Evolutionary conservation across 331 rosid species (phyloP).

Genomic region (Malus hybrid): DNA sequence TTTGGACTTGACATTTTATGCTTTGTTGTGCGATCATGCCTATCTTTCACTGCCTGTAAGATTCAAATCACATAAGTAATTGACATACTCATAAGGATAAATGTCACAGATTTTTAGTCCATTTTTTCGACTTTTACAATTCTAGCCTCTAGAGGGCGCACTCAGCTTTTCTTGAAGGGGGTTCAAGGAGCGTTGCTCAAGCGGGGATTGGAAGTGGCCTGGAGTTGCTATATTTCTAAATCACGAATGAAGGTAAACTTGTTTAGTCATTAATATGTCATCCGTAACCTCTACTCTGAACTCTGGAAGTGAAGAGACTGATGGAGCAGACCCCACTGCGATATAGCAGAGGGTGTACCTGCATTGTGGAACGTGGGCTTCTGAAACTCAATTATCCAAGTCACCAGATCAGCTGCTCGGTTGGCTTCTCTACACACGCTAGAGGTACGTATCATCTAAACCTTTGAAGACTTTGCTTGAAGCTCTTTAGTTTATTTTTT

Average conservation of each 20-base stretch:
- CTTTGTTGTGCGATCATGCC: neutral
- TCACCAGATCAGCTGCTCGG: neutral
- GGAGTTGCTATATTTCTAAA: no score
- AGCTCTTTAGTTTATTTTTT: neutral
- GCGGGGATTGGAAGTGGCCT: no score
- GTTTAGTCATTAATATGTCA: no score
- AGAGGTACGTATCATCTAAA: neutral
- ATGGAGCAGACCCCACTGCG: neutral
- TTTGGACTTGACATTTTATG: neutral
- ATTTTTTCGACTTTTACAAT: no score
- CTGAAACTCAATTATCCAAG: neutral
- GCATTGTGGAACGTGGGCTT: neutral
- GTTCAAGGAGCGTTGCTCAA: no score
- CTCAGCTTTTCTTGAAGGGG: no score
- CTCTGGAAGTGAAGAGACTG: conserved; percentile 13
- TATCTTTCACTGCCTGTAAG: neutral
- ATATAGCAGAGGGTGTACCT: neutral
- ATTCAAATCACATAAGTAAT: neutral
- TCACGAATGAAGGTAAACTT: no score
- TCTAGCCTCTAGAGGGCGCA: no score
- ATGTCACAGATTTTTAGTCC: neutral
- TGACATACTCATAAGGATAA: neutral
- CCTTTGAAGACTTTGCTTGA: neutral
- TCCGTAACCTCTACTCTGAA: no score
- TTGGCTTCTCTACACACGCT: neutral